Evolutionary conservation across 179 eudicot genomes (phyloP), one percentile per base, ranked within the genome.

Genomic region (Camellia oleifera): DNA sequence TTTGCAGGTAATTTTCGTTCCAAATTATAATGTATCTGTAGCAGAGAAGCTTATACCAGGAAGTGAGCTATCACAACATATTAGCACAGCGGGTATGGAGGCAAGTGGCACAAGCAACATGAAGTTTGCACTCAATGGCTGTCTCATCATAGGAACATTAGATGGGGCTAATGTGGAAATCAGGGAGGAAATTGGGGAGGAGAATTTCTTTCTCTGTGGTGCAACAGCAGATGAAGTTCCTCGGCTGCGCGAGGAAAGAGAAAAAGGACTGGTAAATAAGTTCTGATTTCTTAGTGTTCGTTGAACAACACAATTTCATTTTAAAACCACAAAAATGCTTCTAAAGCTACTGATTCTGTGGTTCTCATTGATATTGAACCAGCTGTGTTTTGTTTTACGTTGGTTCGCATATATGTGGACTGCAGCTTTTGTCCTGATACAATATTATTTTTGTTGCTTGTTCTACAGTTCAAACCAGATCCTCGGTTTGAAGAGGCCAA

Each of bases 91-190:
- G 18, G 99, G 99, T 62, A 96, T 96, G 99, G 99, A 96, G 85
- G 99, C 99, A 80, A 96, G 99, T 82, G 99, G 99, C 66, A 96
- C 99, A 66, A 96, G 99, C 86, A 96, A 96, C 87, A 96, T 96
- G 99, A 96, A 96, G 85, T 96, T 96, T 83, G 90, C 99, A 54
- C 98, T 96, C 23, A 96, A 96, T 88, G 99, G 99, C 18, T 96
- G 99, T 87, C 97, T 96, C 65, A 94, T 96, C 40, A 92, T 94
- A 46, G 99, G 99, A 79, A 96, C 99, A 72, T 80, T 96, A 57
- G 99, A 96, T 86, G 99, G 99, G 58, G 99, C 99, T 81, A 96
- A 96, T 72, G 93, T 96, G 65, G 99, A 96, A 82, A 96, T 96
- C 85, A 89, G 99, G 80, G 97, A 96, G 82, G 99, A 96, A 87